A percentile compares a stretch with the other conserved stretches of the same genome.
Evolutionary conservation across 1,284 basidiomycete genomes (phyloP).

Genomic region (Marasmius fiardii): DNA sequence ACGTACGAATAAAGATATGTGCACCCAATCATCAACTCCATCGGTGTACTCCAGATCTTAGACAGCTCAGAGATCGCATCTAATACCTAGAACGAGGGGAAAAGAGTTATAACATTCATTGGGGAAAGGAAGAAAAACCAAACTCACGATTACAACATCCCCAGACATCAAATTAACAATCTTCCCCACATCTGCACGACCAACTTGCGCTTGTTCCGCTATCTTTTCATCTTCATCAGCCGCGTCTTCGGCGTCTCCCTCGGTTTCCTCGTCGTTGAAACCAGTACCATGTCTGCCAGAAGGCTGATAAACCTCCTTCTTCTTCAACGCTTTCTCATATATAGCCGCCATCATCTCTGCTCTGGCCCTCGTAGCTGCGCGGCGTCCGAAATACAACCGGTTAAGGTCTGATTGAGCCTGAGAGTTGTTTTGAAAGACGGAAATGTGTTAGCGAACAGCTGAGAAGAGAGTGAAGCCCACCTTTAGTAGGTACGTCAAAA

Average conservation of each 20-base stretch:
- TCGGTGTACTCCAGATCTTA: constrained; percentile 46
- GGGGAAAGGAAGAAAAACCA: background rate
- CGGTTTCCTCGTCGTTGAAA: constrained; percentile 36
- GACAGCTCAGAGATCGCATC: background rate
- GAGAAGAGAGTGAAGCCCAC: too few species aligned
- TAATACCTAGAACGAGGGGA: background rate
- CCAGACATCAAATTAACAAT: constrained; percentile 79
- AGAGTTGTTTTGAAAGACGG: constrained; percentile 9
- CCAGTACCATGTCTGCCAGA: too few species aligned
- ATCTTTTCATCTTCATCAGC: constrained; percentile 36
- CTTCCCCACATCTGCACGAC: constrained; percentile 76
- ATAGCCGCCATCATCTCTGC: constrained; percentile 78
- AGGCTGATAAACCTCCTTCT: constrained; percentile 87
- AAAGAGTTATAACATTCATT: background rate
- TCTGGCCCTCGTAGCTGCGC: constrained; percentile 68
- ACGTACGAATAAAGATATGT: constrained; percentile 80
- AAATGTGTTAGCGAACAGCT: background rate
- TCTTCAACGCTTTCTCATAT: constrained; percentile 86
- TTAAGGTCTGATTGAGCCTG: constrained; percentile 68
- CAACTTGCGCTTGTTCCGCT: constrained; percentile 59
- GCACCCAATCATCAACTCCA: constrained; percentile 78
- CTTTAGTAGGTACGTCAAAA: constrained; percentile 56
- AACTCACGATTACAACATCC: constrained; percentile 56
- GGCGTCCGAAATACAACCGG: constrained; percentile 76
- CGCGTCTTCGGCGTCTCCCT: constrained; percentile 50